These are phyloP conservation scores for Arthrobotrys iridis DNA, from an alignment of 2,329 filamentous ascomycete genomes.

Conservation along the genomic window DNA sequence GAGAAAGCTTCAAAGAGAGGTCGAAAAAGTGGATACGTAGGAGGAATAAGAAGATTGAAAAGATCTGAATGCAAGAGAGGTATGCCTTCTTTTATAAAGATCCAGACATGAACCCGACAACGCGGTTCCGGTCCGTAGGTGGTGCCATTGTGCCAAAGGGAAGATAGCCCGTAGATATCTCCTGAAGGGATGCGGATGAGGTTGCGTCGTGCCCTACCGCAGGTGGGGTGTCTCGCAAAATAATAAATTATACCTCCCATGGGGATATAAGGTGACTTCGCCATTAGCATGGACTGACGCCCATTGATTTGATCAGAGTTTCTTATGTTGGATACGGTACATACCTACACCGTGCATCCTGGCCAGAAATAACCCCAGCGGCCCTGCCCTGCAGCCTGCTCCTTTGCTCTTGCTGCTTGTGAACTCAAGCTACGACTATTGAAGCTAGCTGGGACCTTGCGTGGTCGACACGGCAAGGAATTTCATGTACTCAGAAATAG, in stretches of 20 bases:
- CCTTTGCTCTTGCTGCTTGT: slow-evolving; percentile 38
- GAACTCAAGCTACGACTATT: slow-evolving; percentile 49
- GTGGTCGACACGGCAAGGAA: slow-evolving; percentile 47
- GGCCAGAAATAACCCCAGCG: slow-evolving; percentile 28
- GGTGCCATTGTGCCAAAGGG: slow-evolving; percentile 53
- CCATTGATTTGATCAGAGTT: slow-evolving; percentile 42
- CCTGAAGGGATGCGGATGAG: slow-evolving; percentile 54
- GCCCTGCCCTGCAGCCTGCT: slow-evolving; percentile 49
- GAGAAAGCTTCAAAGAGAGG: slow-evolving; percentile 17
- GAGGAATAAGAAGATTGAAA: slow-evolving; percentile 30
- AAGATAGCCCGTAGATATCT: slow-evolving; percentile 54
- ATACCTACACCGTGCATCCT: slow-evolving; percentile 45
- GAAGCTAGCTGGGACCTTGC: slow-evolving; percentile 47
- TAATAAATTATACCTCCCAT: slow-evolving; percentile 54
- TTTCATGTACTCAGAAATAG: slow-evolving; percentile 32
- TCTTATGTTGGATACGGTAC: slow-evolving; percentile 47
- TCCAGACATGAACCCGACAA: slow-evolving; percentile 51
- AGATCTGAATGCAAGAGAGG: slow-evolving; percentile 35
- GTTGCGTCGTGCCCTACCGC: slow-evolving; percentile 54
- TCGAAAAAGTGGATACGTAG: slow-evolving; percentile 45
- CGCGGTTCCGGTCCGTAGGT: slow-evolving; percentile 54
- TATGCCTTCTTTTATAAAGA: slow-evolving; percentile 53
- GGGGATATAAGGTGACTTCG: slow-evolving; percentile 53
- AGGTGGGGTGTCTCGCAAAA: slow-evolving; percentile 53
- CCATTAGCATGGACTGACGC: slow-evolving; percentile 52